phyloP scores from a whole-genome alignment of 148 eudicot species.

The Rhododendron griersonianum region DNA sequence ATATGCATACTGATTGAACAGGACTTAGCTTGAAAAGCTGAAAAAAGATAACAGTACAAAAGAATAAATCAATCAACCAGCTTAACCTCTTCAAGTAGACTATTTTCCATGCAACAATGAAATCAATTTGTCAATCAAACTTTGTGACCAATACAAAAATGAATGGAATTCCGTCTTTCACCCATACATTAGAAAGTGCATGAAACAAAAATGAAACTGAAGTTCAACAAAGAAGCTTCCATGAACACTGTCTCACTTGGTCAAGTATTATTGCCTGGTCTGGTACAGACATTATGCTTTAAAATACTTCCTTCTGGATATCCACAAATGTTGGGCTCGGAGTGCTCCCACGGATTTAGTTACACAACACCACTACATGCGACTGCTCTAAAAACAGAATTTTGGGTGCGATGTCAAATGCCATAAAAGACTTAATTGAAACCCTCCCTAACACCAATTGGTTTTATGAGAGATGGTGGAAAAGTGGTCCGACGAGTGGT shows the following conservation, averaged over 20 bases:
- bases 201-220: background rate
- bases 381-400: no score
- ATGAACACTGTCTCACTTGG: background rate
- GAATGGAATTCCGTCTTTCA: background rate
- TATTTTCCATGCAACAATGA: background rate
- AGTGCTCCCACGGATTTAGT: no score
- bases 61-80: background rate
- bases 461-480: no score
- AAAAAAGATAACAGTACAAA: slow-evolving; percentile 8
- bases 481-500: no score
- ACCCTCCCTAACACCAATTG: no score
- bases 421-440: no score
- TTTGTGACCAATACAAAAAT: background rate
- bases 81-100: background rate
- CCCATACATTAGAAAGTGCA: background rate
- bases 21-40: slow-evolving; percentile 63
- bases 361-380: no score
- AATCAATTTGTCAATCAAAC: background rate
- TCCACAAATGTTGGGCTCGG: background rate
- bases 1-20: slow-evolving; percentile 48
- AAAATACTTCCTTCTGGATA: background rate
- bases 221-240: background rate
- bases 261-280: background rate
- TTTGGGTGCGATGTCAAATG: no score
- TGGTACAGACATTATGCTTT: background rate